These are phyloP conservation scores for Sugiyamaella boreocaroliniensis DNA, from an alignment of 805 yeast genomes.

Conservation along the genomic window DNA sequence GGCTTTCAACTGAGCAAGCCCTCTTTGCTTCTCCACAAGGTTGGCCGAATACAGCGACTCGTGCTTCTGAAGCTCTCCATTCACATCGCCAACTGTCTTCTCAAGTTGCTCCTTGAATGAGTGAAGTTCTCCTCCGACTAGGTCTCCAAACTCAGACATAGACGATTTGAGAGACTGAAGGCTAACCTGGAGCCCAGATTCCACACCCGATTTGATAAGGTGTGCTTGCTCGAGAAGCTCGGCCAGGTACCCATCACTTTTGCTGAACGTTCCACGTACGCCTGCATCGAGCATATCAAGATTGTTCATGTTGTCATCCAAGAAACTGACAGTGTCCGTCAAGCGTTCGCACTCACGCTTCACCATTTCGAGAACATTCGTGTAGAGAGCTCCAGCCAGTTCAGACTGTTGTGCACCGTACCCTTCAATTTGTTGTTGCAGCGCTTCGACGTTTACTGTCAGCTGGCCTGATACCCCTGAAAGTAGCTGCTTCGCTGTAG, in stretches of 20 bases:
- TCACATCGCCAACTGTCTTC: not conserved
- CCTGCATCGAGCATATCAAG: conserved; percentile 7
- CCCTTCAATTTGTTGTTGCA: conserved; percentile 1
- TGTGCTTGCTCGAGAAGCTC: not conserved
- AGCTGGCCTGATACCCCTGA: not conserved
- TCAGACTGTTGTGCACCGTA: conserved; percentile 6
- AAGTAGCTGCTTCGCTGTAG: conserved; percentile 2
- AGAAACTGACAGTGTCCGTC: conserved; percentile 6
- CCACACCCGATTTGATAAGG: not conserved
- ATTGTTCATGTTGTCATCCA: conserved; percentile 9
- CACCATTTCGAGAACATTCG: conserved; percentile 2
- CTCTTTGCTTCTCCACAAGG: not conserved
- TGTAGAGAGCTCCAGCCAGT: conserved; percentile 2
- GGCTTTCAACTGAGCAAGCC: not conserved
- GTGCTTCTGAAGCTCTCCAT: not conserved
- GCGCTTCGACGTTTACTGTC: not conserved
- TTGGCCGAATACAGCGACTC: not conserved
- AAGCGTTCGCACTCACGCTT: conserved; percentile 4
- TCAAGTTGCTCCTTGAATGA: not conserved
- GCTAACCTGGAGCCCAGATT: not conserved
- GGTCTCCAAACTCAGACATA: not conserved
- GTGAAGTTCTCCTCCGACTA: not conserved
- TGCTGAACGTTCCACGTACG: conserved; percentile 1
- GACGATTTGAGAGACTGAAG: not conserved
- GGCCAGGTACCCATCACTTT: not conserved